Evolutionary conservation across 257 asterid species (phyloP).

Genomic region (Nicotiana tabacum): DNA sequence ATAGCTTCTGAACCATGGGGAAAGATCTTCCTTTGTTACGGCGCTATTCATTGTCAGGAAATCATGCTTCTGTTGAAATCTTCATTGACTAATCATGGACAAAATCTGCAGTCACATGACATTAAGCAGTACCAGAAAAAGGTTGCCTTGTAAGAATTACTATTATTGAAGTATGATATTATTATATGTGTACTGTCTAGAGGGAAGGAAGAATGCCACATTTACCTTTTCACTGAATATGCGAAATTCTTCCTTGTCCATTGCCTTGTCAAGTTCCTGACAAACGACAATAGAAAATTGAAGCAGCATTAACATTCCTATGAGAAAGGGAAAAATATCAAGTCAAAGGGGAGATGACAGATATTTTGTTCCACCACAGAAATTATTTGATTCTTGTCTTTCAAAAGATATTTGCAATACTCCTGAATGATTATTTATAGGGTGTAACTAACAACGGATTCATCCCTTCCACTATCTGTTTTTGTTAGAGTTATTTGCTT

Average conservation of each 20-base stretch:
- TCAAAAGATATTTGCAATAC: background rate
- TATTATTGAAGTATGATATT: background rate
- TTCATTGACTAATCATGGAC: constrained; percentile 5
- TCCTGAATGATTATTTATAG: background rate
- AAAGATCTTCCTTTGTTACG: background rate
- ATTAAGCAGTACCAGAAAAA: background rate
- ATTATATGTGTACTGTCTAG: background rate
- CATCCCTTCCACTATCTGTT: background rate
- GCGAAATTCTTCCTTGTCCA: constrained; percentile 13
- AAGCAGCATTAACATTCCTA: background rate
- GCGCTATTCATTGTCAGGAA: background rate
- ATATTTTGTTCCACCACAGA: background rate
- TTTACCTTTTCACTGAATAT: constrained; percentile 10
- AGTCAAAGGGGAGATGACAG: background rate
- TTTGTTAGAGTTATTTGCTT: background rate
- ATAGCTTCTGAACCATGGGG: background rate
- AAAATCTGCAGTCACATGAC: background rate
- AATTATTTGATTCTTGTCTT: background rate
- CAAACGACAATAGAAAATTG: background rate
- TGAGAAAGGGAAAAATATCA: background rate
- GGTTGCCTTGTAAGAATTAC: background rate
- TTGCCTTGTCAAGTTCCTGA: constrained; percentile 16
- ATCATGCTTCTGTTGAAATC: background rate
- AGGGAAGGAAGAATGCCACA: background rate
- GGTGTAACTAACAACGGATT: background rate